Base-by-base conservation (phyloP, 2,329 filamentous ascomycete genomes). In the Cladophialophora exuberans region DNA sequence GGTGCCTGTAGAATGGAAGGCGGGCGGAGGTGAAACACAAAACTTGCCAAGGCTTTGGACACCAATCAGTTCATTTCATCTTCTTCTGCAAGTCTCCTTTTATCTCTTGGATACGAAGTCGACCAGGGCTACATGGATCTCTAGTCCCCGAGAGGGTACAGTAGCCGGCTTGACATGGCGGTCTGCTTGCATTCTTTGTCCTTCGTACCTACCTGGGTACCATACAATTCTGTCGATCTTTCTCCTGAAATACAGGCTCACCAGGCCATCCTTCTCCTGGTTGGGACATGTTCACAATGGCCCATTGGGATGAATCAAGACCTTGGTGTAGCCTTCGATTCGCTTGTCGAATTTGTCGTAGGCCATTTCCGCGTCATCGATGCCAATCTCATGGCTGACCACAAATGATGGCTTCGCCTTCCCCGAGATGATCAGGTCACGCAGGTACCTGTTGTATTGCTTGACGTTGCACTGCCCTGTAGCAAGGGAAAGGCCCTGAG, bases 391-490 rank as follows among this genome's bases (percentile, higher is more conserved):
- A 59, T 87, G 83, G 1, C 80, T 83, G 5, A 87, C 82, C 1
- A 87, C 83, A 61, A 87, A 88, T 52, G 79, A 83, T 3, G 85
- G 85, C 67, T 84, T 86, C 1, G 84, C 85, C 55, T 79, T 80
- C 2, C 84, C 83, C 0, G 81, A 71, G 38, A 87, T 82, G 62
- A 87, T 87, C 63, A 88, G 72, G 57, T 87, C 84, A 10, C 84
- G 77, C 33, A 87, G 70, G 63, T 87, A 85, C 20, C 83, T 75
- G 66, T 87, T 87, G 69, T 87, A 87, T 1, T 79, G 73, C 69
- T 87, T 87, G 61, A 87, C 84, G 59, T 87, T 87, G 70, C 84
- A 87, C 65, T 87, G 83, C 0, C 84, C 83, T 9, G 80, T 83
- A 13, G 33, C 31, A 17, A 45, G 17, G 22, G 52, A 57, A 33